Percentiles rank a stretch among this genome's conserved stretches.
Conservation (phyloP, 208 protist genomes). For the Trypanosoma platydactyli region DNA sequence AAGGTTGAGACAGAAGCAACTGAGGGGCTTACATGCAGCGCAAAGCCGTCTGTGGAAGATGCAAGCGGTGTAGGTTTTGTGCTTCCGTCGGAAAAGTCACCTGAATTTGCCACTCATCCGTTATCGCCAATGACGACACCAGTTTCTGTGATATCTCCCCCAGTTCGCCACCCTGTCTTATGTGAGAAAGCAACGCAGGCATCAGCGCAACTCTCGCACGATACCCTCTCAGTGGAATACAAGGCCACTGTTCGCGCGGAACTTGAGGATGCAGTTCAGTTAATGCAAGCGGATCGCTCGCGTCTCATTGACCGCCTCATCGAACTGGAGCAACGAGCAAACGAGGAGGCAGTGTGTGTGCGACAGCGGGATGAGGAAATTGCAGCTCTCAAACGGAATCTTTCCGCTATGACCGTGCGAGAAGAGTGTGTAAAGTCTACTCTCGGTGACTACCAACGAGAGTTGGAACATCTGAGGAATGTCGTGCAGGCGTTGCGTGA, state of each 20-base stretch:
- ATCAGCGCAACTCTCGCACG: not conserved
- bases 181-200: slow-evolving; percentile 25
- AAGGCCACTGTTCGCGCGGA: slow-evolving; percentile 2
- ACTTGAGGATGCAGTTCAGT: slow-evolving; percentile 9
- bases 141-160: not conserved
- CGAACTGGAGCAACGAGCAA: slow-evolving; percentile 18
- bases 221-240: not conserved
- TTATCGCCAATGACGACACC: slow-evolving; percentile 24
- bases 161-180: not conserved
- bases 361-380: slow-evolving; percentile 25
- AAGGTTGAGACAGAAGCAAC: slow-evolving; percentile 6
- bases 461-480: slow-evolving; percentile 29
- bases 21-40: slow-evolving; percentile 21
- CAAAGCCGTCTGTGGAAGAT: slow-evolving; percentile 18
- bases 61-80: not conserved
- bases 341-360: slow-evolving; percentile 20
- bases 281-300: slow-evolving; percentile 22
- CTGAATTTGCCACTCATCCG: not conserved
- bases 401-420: slow-evolving; percentile 27
- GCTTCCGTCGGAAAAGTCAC: not conserved
- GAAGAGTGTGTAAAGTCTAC: slow-evolving; percentile 35
- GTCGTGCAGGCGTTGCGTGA: slow-evolving; percentile 30
- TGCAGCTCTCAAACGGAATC: slow-evolving; percentile 13
- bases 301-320: slow-evolving; percentile 32
- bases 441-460: slow-evolving; percentile 26